A percentile compares a stretch with the other conserved stretches of the same genome.
phyloP scores from a whole-genome alignment of 257 asterid genomes.

The Phtheirospermum japonicum region DNA sequence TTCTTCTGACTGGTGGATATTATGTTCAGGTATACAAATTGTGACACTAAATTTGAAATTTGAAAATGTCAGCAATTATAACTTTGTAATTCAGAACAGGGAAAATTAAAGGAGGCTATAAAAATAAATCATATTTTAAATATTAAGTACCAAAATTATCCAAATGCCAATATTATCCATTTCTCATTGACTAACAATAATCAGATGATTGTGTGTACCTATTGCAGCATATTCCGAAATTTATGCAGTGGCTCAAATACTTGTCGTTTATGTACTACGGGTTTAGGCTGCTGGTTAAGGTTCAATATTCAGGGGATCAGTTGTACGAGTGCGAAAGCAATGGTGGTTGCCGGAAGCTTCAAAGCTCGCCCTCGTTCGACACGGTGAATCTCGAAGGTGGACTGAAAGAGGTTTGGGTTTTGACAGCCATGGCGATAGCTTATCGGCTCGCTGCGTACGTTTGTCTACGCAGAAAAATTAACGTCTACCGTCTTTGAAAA shows the following conservation, averaged over 20 bases:
- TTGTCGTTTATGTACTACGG: conserved; percentile 89
- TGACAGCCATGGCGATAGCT: conserved; percentile 79
- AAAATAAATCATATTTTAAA: no score
- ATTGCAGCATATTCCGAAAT: conserved; percentile 78
- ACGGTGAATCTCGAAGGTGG: conserved; percentile 73
- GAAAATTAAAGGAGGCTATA: no score
- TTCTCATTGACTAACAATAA: no score
- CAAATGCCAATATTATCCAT: no score
- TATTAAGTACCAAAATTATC: no score
- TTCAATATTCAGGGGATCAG: conserved; percentile 73
- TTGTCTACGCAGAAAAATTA: conserved; percentile 61
- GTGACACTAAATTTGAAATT: no score
- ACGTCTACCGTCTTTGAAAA: conserved; percentile 44
- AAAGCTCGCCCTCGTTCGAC: conserved; percentile 87
- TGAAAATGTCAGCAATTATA: no score
- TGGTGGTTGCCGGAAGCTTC: conserved; percentile 65
- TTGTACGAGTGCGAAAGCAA: conserved; percentile 67
- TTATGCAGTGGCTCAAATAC: conserved; percentile 88
- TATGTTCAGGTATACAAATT: conserved; percentile 96
- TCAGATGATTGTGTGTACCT: no score
- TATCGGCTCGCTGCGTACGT: conserved; percentile 68
- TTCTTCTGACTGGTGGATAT: conserved; percentile 97
- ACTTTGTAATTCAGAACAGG: no score
- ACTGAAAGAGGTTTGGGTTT: conserved; percentile 70
- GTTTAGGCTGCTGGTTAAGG: conserved; percentile 81